A percentile compares a stretch with the other conserved stretches of the same genome.
Evolutionary conservation across 2,329 filamentous ascomycete species (phyloP).

Genomic region (Phaeophleospora eucalypticola): DNA sequence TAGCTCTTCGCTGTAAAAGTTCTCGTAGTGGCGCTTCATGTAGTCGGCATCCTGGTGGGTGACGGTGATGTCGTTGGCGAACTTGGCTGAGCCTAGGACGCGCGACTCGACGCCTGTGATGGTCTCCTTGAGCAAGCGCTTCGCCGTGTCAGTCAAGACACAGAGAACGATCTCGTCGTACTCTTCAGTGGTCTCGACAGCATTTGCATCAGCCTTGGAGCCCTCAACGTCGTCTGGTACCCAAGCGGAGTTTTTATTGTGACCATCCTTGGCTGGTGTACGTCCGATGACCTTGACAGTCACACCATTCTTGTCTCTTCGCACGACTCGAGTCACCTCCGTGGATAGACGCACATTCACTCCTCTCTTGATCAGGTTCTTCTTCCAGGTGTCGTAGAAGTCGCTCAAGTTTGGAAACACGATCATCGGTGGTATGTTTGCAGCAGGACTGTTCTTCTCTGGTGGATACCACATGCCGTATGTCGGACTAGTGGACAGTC

Average conservation of each 20-base stretch:
- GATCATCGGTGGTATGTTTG: constrained; percentile 54
- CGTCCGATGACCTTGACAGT: constrained; percentile 46
- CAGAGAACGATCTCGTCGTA: constrained; percentile 67
- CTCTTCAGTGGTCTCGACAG: constrained; percentile 43
- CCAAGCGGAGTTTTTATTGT: constrained; percentile 45
- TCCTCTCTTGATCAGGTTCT: constrained; percentile 51
- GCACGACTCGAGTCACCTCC: constrained; percentile 51
- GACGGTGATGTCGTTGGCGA: constrained; percentile 67
- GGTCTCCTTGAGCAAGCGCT: constrained; percentile 55
- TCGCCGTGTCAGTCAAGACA: constrained; percentile 54
- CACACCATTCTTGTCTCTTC: constrained; percentile 51
- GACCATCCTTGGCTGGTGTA: constrained; percentile 39
- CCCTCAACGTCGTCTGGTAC: constrained; percentile 34
- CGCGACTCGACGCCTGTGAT: constrained; percentile 60
- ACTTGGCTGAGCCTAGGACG: constrained; percentile 66
- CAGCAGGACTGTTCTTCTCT: constrained; percentile 45
- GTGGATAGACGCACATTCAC: constrained; percentile 56
- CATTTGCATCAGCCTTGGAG: constrained; percentile 38
- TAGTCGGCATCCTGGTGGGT: constrained; percentile 64
- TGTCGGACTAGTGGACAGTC: constrained; percentile 50
- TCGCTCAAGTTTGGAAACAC: constrained; percentile 60
- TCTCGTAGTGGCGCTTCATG: constrained; percentile 66
- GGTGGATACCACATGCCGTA: constrained; percentile 58
- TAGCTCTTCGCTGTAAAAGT: constrained; percentile 51
- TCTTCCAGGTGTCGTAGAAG: constrained; percentile 59